Evolutionary conservation across 169 alveolate genomes (phyloP).

Genomic region (Cyclospora cayetanensis): DNA sequence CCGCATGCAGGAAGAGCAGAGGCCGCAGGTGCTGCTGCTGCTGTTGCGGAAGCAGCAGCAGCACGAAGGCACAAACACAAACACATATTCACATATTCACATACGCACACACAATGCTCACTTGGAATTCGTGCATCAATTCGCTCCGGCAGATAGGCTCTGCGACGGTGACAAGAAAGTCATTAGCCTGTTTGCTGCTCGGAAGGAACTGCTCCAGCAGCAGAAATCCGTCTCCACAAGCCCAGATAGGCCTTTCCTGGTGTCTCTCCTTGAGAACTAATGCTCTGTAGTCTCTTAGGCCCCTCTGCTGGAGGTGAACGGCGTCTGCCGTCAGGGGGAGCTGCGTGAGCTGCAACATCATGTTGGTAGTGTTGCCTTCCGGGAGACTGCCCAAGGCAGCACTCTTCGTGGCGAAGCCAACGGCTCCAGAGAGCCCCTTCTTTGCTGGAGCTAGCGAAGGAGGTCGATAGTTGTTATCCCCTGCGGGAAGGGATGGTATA

Average conservation of each 20-base stretch:
- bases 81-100: neutral
- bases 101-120: neutral
- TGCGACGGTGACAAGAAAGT: slow-evolving; percentile 97
- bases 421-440: too few relatives aligned
- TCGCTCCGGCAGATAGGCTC: slow-evolving; percentile 98
- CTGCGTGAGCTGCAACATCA: slow-evolving; percentile 40
- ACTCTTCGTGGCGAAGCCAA: too few relatives aligned
- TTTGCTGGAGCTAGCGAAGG: too few relatives aligned
- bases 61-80: too few relatives aligned
- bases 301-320: slow-evolving; percentile 81
- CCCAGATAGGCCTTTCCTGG: slow-evolving; percentile 90
- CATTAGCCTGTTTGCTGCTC: slow-evolving; percentile 93
- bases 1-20: neutral
- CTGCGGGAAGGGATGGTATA: too few relatives aligned
- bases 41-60: slow-evolving; percentile 23
- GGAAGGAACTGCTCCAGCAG: slow-evolving; percentile 84
- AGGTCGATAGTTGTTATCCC: too few relatives aligned
- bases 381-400: too few relatives aligned
- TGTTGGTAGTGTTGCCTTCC: neutral
- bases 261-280: slow-evolving; percentile 85
- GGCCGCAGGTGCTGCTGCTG: neutral
- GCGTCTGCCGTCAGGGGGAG: slow-evolving; percentile 87
- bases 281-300: slow-evolving; percentile 85
- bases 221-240: slow-evolving; percentile 89
- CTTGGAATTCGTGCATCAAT: slow-evolving; percentile 96